phyloP scores from a whole-genome alignment of 169 alveolate species.

The Plasmodium fragile region DNA sequence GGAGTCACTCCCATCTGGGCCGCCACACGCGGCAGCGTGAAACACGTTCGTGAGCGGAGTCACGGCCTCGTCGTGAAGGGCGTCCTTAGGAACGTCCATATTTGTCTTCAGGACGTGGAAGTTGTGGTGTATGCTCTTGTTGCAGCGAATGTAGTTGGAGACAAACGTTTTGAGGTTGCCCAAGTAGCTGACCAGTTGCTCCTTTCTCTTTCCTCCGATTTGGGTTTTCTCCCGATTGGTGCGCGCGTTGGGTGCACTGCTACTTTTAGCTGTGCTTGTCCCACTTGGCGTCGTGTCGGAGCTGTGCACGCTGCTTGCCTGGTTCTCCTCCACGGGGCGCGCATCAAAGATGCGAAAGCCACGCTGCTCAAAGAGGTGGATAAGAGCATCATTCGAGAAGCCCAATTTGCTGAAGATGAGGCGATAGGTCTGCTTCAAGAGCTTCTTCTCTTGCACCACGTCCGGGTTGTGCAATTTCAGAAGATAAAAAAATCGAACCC shows the following conservation, averaged over 20 bases:
- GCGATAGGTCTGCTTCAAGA: constrained; percentile 54
- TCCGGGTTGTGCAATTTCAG: constrained; percentile 33
- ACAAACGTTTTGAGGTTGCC: constrained; percentile 29
- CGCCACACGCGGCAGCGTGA: constrained; percentile 9
- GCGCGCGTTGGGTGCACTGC: not conserved
- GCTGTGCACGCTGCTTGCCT: not conserved
- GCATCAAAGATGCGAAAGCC: constrained; percentile 47
- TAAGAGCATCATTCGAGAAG: constrained; percentile 19
- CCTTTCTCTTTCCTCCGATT: constrained; percentile 28
- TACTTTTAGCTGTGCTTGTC: not conserved
- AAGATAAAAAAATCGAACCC: constrained; percentile 38
- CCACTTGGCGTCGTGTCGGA: not conserved
- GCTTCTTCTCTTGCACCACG: constrained; percentile 6
- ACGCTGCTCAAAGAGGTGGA: constrained; percentile 3
- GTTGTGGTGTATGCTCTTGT: constrained; percentile 32
- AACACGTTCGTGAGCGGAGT: constrained; percentile 32
- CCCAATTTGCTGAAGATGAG: constrained; percentile 50
- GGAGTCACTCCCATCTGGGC: not conserved
- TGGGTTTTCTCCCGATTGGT: constrained; percentile 3
- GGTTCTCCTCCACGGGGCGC: not conserved
- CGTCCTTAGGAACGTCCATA: constrained; percentile 13
- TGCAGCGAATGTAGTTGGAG: constrained; percentile 17
- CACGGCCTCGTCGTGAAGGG: constrained; percentile 25
- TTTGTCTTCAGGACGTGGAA: constrained; percentile 45
- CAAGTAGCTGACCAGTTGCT: constrained; percentile 17